phyloP scores from a whole-genome alignment of 23 red algal species.

The Cyanidiococcus yangmingshanensis region DNA sequence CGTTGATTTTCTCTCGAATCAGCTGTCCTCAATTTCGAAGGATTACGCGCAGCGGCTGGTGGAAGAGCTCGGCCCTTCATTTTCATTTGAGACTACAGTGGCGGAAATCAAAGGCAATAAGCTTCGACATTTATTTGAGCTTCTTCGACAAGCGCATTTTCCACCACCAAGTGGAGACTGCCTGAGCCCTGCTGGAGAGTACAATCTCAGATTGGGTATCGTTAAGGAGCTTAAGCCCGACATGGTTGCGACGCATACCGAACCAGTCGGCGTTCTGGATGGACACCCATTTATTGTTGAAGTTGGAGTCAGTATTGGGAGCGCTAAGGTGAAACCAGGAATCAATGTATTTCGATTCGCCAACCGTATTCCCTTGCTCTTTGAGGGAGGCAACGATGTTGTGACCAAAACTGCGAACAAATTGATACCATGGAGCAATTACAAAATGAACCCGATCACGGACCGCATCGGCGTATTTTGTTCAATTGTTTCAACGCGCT shows the following conservation, averaged over 20 bases:
- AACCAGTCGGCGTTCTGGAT: slow-evolving; percentile 71
- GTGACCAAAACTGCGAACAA: slow-evolving; percentile 62
- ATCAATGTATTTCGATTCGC: slow-evolving; percentile 73
- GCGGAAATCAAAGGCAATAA: slow-evolving; percentile 44
- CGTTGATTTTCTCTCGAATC: slow-evolving; percentile 35
- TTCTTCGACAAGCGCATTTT: slow-evolving; percentile 51
- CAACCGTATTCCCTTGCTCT: slow-evolving; percentile 83
- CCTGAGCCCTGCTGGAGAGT: slow-evolving; percentile 77
- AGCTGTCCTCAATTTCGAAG: slow-evolving; percentile 44
- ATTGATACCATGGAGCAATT: slow-evolving; percentile 58
- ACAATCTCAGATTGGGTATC: slow-evolving; percentile 80
- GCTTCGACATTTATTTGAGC: slow-evolving; percentile 47
- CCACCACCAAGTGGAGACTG: slow-evolving; percentile 45
- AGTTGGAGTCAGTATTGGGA: slow-evolving; percentile 59
- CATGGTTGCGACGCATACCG: slow-evolving; percentile 70
- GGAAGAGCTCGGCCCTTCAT: slow-evolving; percentile 42
- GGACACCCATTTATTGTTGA: slow-evolving; percentile 92
- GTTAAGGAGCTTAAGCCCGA: slow-evolving; percentile 68
- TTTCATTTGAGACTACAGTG: slow-evolving; percentile 38
- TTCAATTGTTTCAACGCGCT: slow-evolving; percentile 69
- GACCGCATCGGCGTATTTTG: slow-evolving; percentile 74
- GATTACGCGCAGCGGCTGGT: slow-evolving; percentile 43
- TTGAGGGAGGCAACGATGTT: slow-evolving; percentile 85
- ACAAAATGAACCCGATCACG: slow-evolving; percentile 69
- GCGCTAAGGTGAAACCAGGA: slow-evolving; percentile 56